These are phyloP conservation scores for Beauveria bassiana DNA, from an alignment of 2,329 filamentous ascomycete genomes.

Conservation along the genomic window DNA sequence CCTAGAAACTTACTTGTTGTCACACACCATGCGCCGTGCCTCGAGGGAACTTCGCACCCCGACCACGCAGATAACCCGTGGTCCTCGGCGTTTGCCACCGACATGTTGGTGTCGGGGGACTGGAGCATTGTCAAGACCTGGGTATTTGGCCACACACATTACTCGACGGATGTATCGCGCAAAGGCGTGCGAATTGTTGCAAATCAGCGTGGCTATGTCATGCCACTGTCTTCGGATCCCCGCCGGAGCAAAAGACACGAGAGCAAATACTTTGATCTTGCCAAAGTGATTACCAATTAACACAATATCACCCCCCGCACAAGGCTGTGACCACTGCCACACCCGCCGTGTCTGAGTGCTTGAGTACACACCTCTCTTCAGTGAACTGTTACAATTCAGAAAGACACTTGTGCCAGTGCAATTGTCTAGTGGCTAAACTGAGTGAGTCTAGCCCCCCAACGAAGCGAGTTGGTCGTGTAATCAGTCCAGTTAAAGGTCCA, in stretches of 20 bases:
- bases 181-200: constrained; percentile 31
- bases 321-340: no score
- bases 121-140: constrained; percentile 30
- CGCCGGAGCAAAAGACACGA: not conserved
- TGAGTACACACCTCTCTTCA: no score
- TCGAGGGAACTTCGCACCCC: constrained; percentile 39
- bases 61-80: constrained; percentile 38
- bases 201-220: constrained; percentile 39
- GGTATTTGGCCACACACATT: constrained; percentile 45
- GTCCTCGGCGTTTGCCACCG: constrained; percentile 45
- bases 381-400: no score
- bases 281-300: not conserved
- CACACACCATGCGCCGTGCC: constrained; percentile 51
- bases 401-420: no score
- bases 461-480: no score
- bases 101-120: constrained; percentile 26
- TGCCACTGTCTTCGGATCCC: not conserved
- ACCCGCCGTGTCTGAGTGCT: no score
- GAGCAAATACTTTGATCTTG: not conserved
- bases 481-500: no score
- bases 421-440: no score
- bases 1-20: constrained; percentile 36
- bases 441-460: no score
- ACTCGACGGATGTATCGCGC: constrained; percentile 27
- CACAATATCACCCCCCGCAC: no score